A percentile compares a stretch with the other conserved stretches of the same genome.
These are phyloP conservation scores for Fusarium sublunatum DNA, from an alignment of 2,329 filamentous ascomycete species.

Conservation along the genomic window DNA sequence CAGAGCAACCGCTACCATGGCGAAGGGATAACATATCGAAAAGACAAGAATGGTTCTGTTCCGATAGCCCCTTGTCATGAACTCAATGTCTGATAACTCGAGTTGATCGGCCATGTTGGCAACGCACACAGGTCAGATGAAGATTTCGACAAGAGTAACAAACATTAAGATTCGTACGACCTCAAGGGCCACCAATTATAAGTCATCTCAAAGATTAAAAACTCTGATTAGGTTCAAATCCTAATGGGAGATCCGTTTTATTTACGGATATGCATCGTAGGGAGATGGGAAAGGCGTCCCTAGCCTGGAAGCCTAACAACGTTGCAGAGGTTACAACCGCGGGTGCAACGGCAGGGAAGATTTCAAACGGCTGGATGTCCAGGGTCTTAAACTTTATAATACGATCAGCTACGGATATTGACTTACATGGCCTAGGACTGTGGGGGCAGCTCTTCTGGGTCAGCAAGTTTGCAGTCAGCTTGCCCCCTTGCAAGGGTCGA, in stretches of 20 bases:
- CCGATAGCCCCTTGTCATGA: conserved; percentile 5
- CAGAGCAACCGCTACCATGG: neutral
- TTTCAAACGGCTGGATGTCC: neutral
- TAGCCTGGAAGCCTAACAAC: neutral
- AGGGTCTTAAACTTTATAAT: neutral
- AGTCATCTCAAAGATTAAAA: neutral
- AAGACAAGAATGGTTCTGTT: conserved; percentile 10
- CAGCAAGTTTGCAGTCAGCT: too few relatives aligned
- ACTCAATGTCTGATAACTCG: conserved; percentile 9
- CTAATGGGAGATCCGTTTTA: neutral
- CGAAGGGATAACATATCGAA: conserved; percentile 4
- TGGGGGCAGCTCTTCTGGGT: neutral
- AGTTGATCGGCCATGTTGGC: neutral
- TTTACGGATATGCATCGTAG: neutral
- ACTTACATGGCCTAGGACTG: neutral
- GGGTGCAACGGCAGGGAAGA: neutral
- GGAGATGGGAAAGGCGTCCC: neutral
- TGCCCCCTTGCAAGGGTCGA: too few relatives aligned
- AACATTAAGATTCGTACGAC: neutral
- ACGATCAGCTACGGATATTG: neutral
- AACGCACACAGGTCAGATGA: neutral
- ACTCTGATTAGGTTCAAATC: neutral
- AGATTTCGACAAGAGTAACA: neutral
- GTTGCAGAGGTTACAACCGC: too few relatives aligned
- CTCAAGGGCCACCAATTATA: neutral